Evolutionary conservation across 345 rosid genomes (phyloP).

Genomic region (Psidium guajava): DNA sequence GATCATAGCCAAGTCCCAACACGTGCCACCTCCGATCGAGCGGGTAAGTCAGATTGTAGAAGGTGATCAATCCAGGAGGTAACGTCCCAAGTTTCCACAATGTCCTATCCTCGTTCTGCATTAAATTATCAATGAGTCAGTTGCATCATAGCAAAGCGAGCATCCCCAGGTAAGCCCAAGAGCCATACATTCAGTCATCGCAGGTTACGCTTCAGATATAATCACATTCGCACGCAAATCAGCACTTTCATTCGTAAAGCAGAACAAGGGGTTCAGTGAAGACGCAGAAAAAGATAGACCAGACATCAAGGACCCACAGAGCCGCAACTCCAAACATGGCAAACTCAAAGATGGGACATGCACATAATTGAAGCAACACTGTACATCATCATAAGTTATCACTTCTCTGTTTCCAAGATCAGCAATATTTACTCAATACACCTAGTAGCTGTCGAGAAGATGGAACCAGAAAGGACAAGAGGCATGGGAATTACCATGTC

Average conservation of each 20-base stretch:
- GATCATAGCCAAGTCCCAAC: slow-evolving; percentile 95
- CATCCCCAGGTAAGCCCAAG: not conserved
- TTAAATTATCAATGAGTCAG: not conserved
- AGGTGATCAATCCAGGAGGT: slow-evolving; percentile 95
- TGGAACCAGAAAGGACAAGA: not conserved
- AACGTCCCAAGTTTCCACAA: slow-evolving; percentile 97
- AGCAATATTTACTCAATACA: not conserved
- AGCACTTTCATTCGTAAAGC: not conserved
- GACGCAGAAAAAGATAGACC: not conserved
- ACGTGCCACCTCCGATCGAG: slow-evolving; percentile 84
- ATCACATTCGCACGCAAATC: not conserved
- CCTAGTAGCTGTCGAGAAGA: not conserved
- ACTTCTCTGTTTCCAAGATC: not conserved
- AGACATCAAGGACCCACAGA: not conserved
- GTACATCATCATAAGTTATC: not conserved
- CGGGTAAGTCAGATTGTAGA: slow-evolving; percentile 80
- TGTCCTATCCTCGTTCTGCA: slow-evolving; percentile 93
- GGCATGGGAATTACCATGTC: slow-evolving; percentile 48
- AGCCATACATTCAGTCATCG: not conserved
- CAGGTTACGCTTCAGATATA: not conserved
- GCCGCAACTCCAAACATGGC: not conserved
- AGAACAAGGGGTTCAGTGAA: not conserved
- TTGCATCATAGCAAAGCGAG: not conserved
- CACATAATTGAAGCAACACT: not conserved
- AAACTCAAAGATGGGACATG: not conserved